A percentile compares a stretch with the other conserved stretches of the same genome.
These are phyloP conservation scores for Fusarium sp. DNA, from an alignment of 2,329 filamentous ascomycete genomes.

Conservation along the genomic window DNA sequence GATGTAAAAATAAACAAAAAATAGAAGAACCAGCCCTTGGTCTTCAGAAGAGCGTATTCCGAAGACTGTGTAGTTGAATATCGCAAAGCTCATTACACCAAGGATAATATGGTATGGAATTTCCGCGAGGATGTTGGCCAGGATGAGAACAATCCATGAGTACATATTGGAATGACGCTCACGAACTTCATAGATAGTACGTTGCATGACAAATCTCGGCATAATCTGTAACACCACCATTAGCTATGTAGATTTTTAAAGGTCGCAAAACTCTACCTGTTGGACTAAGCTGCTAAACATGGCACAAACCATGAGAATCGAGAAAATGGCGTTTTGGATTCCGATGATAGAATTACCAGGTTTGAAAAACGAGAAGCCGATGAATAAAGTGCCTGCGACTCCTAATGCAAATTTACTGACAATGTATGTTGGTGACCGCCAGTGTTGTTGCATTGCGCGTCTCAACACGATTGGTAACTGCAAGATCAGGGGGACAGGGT, in stretches of 20 bases:
- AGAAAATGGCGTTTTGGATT: conserved; percentile 80
- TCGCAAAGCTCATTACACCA: conserved; percentile 70
- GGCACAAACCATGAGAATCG: conserved; percentile 79
- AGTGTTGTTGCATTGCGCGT: conserved; percentile 85
- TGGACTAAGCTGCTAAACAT: conserved; percentile 79
- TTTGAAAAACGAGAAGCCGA: conserved; percentile 77
- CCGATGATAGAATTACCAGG: conserved; percentile 68
- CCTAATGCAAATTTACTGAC: conserved; percentile 76
- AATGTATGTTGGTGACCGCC: conserved; percentile 83
- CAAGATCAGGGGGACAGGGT: conserved; percentile 24
- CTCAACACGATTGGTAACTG: conserved; percentile 74
- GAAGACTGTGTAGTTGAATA: conserved; percentile 74
- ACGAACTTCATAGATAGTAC: conserved; percentile 79
- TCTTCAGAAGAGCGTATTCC: conserved; percentile 62
- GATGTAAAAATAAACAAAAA: conserved; percentile 73
- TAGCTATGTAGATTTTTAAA: no score
- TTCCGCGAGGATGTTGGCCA: conserved; percentile 77
- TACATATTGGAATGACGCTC: conserved; percentile 80
- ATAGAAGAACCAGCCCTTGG: conserved; percentile 73
- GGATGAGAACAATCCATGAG: conserved; percentile 78
- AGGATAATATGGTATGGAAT: conserved; percentile 76
- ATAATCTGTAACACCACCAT: conserved; percentile 62
- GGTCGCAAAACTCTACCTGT: conserved; percentile 53
- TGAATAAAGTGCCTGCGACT: conserved; percentile 72
- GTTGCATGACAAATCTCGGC: conserved; percentile 79